Evolutionary conservation across 352 stramenopile genomes (phyloP).

Genomic region (Globisporangium heterothallicum): DNA sequence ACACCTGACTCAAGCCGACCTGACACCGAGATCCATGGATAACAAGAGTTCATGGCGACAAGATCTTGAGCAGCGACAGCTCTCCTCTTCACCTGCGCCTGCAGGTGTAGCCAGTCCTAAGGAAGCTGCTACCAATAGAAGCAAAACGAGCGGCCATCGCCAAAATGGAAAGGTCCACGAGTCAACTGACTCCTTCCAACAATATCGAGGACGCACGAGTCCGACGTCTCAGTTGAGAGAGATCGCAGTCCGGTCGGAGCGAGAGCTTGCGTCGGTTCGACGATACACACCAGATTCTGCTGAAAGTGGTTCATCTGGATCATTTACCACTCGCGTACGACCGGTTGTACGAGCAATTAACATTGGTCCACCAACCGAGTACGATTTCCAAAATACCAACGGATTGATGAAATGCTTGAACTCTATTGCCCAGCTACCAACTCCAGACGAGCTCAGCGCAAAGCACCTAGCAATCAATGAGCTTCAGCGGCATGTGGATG

Average conservation of each 20-base stretch:
- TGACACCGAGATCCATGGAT: background rate
- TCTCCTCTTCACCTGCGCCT: background rate
- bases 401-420: slow-evolving; percentile 80
- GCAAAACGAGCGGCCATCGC: background rate
- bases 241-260: background rate
- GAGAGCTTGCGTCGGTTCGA: background rate
- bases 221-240: slow-evolving; percentile 2
- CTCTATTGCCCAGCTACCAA: slow-evolving; percentile 49
- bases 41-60: slow-evolving; percentile 8
- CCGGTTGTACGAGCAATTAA: slow-evolving; percentile 54
- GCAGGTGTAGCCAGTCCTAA: background rate
- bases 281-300: background rate
- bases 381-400: slow-evolving; percentile 77
- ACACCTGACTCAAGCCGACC: background rate
- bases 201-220: slow-evolving; percentile 6
- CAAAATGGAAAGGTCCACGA: slow-evolving; percentile 1
- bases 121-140: background rate
- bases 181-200: background rate
- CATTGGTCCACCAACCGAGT: slow-evolving; percentile 55
- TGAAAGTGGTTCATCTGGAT: background rate
- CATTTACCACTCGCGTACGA: slow-evolving; percentile 27
- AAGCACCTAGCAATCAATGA: slow-evolving; percentile 82
- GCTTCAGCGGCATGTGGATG: slow-evolving; percentile 61
- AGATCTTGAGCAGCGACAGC: background rate
- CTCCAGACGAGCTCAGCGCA: slow-evolving; percentile 44